These are phyloP conservation scores for Gossypium turneri DNA, from an alignment of 345 rosid species.

Conservation along the genomic window DNA sequence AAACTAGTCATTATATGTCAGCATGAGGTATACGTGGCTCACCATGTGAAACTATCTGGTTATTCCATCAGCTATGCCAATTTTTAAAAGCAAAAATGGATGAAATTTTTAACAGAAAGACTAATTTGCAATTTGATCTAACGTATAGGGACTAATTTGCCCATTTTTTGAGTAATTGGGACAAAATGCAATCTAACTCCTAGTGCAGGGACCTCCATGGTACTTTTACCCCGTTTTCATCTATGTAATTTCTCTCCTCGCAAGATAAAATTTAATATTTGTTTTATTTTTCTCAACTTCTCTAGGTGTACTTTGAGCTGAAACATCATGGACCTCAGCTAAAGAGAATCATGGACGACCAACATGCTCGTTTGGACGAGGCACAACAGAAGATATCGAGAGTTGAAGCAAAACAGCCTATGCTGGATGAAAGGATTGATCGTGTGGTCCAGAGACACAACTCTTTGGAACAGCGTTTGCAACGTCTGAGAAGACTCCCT, in stretches of 20 bases:
- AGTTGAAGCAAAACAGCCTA: slow-evolving; percentile 60
- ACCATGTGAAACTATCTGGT: no score
- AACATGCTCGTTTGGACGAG: slow-evolving; percentile 54
- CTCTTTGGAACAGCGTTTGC: slow-evolving; percentile 58
- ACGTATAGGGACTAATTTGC: no score
- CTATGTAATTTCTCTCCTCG: neutral
- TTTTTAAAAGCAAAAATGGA: no score
- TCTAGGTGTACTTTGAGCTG: slow-evolving; percentile 78
- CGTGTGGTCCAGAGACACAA: slow-evolving; percentile 41
- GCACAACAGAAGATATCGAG: slow-evolving; percentile 58
- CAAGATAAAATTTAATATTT: neutral
- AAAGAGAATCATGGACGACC: slow-evolving; percentile 73
- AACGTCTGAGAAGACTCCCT: slow-evolving; percentile 60
- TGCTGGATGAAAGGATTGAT: slow-evolving; percentile 55
- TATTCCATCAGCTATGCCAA: no score
- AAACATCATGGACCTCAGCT: slow-evolving; percentile 85
- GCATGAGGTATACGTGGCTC: no score
- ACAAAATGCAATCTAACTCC: no score
- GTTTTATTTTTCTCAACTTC: neutral
- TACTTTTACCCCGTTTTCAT: neutral
- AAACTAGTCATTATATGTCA: no score
- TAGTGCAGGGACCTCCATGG: no score
- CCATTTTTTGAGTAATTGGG: no score
- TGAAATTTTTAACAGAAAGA: no score
- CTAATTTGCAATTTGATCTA: no score